Conservation (phyloP, 306 rosid species). For the Pterocarpus santalinus region DNA sequence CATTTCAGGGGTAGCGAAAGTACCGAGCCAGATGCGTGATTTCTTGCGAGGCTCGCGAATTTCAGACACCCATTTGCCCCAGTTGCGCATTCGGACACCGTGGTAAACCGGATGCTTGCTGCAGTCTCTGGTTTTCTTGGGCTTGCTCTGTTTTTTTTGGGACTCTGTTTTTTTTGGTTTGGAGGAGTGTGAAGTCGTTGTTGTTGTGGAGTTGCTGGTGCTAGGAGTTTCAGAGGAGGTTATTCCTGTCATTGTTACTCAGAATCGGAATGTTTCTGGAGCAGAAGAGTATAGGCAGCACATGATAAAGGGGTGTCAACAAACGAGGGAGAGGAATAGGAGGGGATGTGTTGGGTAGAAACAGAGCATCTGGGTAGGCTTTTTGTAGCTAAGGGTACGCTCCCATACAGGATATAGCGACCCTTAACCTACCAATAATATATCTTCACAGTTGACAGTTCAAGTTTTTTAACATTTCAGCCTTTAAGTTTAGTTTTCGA, state of each 20-base stretch:
- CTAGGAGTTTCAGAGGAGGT: conserved; percentile 41
- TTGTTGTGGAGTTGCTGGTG: conserved; percentile 32
- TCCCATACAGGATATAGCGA: conserved; percentile 55
- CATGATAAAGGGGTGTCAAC: background rate
- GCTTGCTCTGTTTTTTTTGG: conserved; percentile 44
- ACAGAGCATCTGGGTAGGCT: conserved; percentile 38
- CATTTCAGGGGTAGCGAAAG: conserved; percentile 79
- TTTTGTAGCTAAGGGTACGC: conserved; percentile 48
- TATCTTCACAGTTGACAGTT: background rate
- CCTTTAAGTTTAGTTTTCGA: no score
- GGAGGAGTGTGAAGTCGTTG: conserved; percentile 24
- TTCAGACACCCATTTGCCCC: conserved; percentile 98
- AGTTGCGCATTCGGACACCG: conserved; percentile 82
- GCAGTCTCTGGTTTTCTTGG: conserved; percentile 47
- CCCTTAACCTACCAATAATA: conserved; percentile 58
- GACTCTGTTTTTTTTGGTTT: conserved; percentile 28
- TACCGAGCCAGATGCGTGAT: conserved; percentile 89
- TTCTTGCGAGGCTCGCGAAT: conserved; percentile 90
- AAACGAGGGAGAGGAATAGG: background rate
- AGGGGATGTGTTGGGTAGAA: conserved; percentile 20
- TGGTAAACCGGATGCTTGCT: conserved; percentile 65
- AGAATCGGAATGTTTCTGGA: conserved; percentile 10
- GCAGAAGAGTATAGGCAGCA: background rate
- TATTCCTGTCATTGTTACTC: conserved; percentile 42
- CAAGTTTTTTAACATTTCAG: no score